Evolutionary conservation across 1,139 yeast genomes (phyloP).

Genomic region (Pichia sp.): DNA sequence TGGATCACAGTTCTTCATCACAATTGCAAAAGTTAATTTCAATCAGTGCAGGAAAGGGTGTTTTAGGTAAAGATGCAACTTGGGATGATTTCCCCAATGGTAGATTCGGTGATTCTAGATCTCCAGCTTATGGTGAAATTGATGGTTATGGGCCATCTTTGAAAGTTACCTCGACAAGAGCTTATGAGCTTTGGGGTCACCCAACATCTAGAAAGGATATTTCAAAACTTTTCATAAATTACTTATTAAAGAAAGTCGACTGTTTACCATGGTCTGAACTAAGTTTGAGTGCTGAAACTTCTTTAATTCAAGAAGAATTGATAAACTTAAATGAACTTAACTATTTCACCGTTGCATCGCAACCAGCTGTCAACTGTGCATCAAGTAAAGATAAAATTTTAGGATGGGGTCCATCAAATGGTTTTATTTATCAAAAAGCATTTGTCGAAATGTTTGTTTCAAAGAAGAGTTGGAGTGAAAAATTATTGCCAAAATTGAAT

Average conservation of each 20-base stretch:
- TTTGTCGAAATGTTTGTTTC: constrained; percentile 84
- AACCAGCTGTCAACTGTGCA: constrained; percentile 83
- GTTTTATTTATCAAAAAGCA: constrained; percentile 87
- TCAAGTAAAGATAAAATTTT: constrained; percentile 75
- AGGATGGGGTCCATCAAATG: constrained; percentile 95
- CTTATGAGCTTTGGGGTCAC: constrained; percentile 74
- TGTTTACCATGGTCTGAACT: constrained; percentile 90
- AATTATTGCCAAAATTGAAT: constrained; percentile 48
- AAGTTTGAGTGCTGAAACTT: constrained; percentile 82
- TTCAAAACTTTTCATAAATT: constrained; percentile 60
- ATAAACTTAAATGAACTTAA: constrained; percentile 69
- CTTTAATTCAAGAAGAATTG: constrained; percentile 84
- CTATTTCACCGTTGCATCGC: constrained; percentile 87
- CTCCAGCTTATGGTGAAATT: constrained; percentile 96
- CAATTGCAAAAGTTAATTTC: constrained; percentile 58
- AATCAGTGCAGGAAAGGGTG: constrained; percentile 79
- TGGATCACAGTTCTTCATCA: constrained; percentile 22
- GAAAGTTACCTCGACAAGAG: constrained; percentile 67
- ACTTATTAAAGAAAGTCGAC: constrained; percentile 67
- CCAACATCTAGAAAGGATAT: constrained; percentile 65
- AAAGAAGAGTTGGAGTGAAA: constrained; percentile 57
- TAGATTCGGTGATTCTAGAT: constrained; percentile 92
- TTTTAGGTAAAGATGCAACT: constrained; percentile 83
- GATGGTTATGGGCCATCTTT: constrained; percentile 95
- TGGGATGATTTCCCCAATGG: constrained; percentile 99